Percentiles rank a stretch among this genome's conserved stretches.
Conservation (phyloP, 768 basidiomycete genomes). For the Boletellus sp. region DNA sequence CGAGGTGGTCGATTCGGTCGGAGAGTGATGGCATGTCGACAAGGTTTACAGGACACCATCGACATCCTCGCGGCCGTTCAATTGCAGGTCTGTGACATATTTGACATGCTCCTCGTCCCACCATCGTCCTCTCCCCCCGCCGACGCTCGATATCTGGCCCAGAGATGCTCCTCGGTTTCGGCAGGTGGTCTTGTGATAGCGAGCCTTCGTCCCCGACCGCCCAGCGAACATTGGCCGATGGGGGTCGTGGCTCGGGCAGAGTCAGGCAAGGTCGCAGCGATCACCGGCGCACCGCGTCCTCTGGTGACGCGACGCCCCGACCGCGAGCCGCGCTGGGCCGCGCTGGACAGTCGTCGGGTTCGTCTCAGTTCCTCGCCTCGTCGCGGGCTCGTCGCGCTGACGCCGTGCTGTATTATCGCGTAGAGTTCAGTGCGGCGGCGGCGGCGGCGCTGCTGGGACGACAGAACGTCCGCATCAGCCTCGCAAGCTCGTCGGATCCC, state of each 20-base stretch:
- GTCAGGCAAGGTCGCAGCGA: constrained; percentile 9
- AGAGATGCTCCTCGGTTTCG: constrained; percentile 24
- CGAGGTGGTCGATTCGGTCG: constrained; percentile 67
- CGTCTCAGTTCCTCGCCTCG: constrained; percentile 10
- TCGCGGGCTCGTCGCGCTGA: not conserved
- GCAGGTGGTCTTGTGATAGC: constrained; percentile 20
- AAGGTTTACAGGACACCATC: too few relatives aligned
- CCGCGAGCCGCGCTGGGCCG: constrained; percentile 34
- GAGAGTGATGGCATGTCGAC: constrained; percentile 51
- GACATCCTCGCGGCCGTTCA: constrained; percentile 9
- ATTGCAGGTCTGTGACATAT: constrained; percentile 22
- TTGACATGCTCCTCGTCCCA: constrained; percentile 2
- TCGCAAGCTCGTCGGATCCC: constrained; percentile 10
- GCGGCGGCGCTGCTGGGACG: constrained; percentile 1
- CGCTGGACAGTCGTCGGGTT: constrained; percentile 17
- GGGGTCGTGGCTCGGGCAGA: constrained; percentile 5
- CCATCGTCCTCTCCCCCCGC: not conserved
- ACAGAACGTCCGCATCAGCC: constrained; percentile 10
- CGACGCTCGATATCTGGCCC: not conserved
- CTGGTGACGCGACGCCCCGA: constrained; percentile 49
- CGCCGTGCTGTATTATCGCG: too few relatives aligned
- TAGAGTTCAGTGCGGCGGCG: constrained; percentile 12
- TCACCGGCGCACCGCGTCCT: constrained; percentile 36
- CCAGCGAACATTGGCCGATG: constrained; percentile 3
- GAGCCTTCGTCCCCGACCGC: constrained; percentile 17